A percentile compares a stretch with the other conserved stretches of the same genome.
These are phyloP conservation scores for Vigna angularis DNA, from an alignment of 306 rosid species.

Conservation along the genomic window DNA sequence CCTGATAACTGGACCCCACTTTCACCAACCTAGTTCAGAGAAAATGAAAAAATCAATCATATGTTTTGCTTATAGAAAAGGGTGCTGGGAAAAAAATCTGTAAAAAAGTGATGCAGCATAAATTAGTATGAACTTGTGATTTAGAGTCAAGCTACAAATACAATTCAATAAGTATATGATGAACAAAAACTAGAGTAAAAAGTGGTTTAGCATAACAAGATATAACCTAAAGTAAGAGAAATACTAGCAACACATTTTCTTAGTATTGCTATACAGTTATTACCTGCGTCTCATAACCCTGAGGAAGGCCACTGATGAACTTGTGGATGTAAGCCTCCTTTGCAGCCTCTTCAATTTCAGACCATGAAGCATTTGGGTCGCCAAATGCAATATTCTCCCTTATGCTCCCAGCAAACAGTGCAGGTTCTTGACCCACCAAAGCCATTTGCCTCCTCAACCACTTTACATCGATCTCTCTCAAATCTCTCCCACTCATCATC, in stretches of 20 bases:
- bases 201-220: not conserved
- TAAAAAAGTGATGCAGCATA: not conserved
- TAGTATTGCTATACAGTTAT: not conserved
- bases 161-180: not conserved
- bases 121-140: not conserved
- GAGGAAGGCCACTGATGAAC: conserved; percentile 87
- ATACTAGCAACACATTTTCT: no score
- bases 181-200: not conserved
- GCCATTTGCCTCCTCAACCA: conserved; percentile 90
- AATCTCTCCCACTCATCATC: conserved; percentile 73
- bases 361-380: conserved; percentile 69
- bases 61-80: not conserved
- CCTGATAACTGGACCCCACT: conserved; percentile 87
- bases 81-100: not conserved
- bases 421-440: conserved; percentile 92
- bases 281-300: conserved; percentile 94
- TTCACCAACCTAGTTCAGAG: conserved; percentile 65
- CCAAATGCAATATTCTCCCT: conserved; percentile 91
- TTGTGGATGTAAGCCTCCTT: conserved; percentile 81
- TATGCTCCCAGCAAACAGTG: conserved; percentile 80
- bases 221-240: not conserved
- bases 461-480: conserved; percentile 73
- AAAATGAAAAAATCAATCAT: conserved; percentile 5
- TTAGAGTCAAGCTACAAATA: not conserved
- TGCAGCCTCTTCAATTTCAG: conserved; percentile 89